Base-by-base conservation (phyloP, 1,284 basidiomycete genomes). In the Irpex lacteus region DNA sequence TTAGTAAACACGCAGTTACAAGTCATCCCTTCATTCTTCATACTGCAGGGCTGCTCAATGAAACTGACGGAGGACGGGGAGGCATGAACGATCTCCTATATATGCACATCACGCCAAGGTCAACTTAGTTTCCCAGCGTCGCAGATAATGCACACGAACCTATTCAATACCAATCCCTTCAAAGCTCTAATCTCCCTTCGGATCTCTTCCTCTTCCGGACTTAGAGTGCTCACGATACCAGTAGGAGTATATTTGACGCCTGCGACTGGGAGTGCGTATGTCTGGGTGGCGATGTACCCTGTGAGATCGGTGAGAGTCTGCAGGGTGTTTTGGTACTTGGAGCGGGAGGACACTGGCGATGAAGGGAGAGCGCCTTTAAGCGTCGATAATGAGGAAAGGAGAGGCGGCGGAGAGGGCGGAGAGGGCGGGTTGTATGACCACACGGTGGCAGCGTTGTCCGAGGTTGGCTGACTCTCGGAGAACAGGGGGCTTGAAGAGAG, bases 131-230 rank as follows among this genome's bases (percentile, higher is more conserved):
- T 53, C 50, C 19, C 19, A 53, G 13, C 50, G 8, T 57, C n/a
- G 52, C 65, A 32, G 53, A 52, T 53, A 18, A 34, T 40, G 36
- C 60, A 50, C 21, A 72, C 78, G 63, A 66, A 84, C 86, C 88
- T 75, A 71, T 88, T 90, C 62, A 90, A 75, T 19, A 87, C 86
- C 40, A 90, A 78, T 5, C 88, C 87, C 70, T 90, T 90, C 70
- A 90, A 74, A 3, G 86, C 85, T 60, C 85, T 76, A 59, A 90
- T 87, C 70, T 90, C 88, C 68, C 82, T 79, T 65, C 81, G 80
- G 44, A 89, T 73, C 60, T 89, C 87, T 65, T 89, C 88, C 73
- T 87, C 86, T 57, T 81, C 80, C 11, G 84, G 79, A 56, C 68
- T 65, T 50, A 75, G 65, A 69, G 74, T 18, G 59, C 66, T 40